Conservation (phyloP, 2,329 filamentous ascomycete genomes). For the Alternaria longipes region DNA sequence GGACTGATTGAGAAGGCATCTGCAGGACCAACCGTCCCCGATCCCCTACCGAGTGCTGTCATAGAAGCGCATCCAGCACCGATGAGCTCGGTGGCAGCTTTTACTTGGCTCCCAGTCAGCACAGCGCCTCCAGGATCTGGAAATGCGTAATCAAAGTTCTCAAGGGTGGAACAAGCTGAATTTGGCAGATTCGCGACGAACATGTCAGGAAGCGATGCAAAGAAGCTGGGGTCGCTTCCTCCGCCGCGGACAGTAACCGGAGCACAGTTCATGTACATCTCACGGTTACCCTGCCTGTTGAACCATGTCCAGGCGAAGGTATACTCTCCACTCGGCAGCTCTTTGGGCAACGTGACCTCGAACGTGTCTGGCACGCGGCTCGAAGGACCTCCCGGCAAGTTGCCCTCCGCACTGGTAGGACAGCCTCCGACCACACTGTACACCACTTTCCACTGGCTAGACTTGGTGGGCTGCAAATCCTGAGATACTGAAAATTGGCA, state of each 20-base stretch:
- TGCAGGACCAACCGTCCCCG: no score
- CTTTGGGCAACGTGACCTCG: slow-evolving; percentile 73
- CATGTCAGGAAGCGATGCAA: slow-evolving; percentile 73
- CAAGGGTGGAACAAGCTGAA: no score
- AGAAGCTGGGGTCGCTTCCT: slow-evolving; percentile 61
- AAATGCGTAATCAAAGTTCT: no score
- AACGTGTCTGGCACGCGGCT: not conserved
- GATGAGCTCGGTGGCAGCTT: no score
- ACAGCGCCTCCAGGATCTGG: no score
- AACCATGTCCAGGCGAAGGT: slow-evolving; percentile 94
- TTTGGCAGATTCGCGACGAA: slow-evolving; percentile 73
- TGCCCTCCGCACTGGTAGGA: slow-evolving; percentile 67
- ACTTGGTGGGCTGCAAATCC: slow-evolving; percentile 69
- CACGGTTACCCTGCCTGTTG: slow-evolving; percentile 89
- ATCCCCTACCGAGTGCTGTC: no score
- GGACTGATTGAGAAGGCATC: no score
- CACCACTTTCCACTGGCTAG: slow-evolving; percentile 84
- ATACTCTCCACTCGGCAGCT: slow-evolving; percentile 77
- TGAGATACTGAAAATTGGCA: slow-evolving; percentile 86
- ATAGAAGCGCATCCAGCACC: no score
- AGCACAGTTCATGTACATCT: no score
- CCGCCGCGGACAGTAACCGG: slow-evolving; percentile 65
- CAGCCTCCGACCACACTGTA: slow-evolving; percentile 89
- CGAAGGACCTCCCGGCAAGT: slow-evolving; percentile 28
- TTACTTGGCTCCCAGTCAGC: no score